Conservation (phyloP, 2,329 filamentous ascomycete genomes). For the Sclerotinia borealis region DNA sequence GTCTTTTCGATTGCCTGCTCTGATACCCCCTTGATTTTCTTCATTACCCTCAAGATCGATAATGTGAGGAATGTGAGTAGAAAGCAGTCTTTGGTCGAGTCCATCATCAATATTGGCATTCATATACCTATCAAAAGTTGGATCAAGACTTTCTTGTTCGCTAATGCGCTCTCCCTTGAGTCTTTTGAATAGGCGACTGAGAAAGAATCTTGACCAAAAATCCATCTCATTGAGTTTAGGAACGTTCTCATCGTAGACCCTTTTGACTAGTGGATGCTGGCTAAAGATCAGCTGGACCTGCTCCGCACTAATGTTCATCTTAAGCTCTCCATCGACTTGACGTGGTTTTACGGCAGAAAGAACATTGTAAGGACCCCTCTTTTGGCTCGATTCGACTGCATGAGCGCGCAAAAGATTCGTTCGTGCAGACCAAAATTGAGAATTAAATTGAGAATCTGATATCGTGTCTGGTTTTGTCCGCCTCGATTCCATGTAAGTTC, state of each 20-base stretch:
- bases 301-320: conserved; percentile 80
- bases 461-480: conserved; percentile 80
- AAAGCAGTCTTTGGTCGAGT: conserved; percentile 48
- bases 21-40: conserved; percentile 82
- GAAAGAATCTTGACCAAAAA: conserved; percentile 94
- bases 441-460: conserved; percentile 72
- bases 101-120: conserved; percentile 58
- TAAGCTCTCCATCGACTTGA: conserved; percentile 66
- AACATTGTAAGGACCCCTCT: conserved; percentile 87
- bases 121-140: conserved; percentile 80
- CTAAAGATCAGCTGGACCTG: conserved; percentile 90
- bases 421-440: conserved; percentile 91
- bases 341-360: conserved; percentile 81
- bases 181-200: conserved; percentile 84
- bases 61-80: conserved; percentile 73
- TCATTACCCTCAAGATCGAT: conserved; percentile 94
- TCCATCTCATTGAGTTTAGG: conserved; percentile 70
- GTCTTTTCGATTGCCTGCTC: conserved; percentile 78
- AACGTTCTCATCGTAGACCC: conserved; percentile 89
- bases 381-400: conserved; percentile 82
- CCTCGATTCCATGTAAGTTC: conserved; percentile 82
- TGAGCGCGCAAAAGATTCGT: conserved; percentile 81
- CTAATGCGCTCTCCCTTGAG: conserved; percentile 82
- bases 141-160: conserved; percentile 70
- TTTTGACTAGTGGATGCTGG: conserved; percentile 85